Percentiles rank a stretch among this genome's conserved stretches.
These are phyloP conservation scores for Termitomyces sp. DNA, from an alignment of 768 basidiomycete species.

Conservation along the genomic window DNA sequence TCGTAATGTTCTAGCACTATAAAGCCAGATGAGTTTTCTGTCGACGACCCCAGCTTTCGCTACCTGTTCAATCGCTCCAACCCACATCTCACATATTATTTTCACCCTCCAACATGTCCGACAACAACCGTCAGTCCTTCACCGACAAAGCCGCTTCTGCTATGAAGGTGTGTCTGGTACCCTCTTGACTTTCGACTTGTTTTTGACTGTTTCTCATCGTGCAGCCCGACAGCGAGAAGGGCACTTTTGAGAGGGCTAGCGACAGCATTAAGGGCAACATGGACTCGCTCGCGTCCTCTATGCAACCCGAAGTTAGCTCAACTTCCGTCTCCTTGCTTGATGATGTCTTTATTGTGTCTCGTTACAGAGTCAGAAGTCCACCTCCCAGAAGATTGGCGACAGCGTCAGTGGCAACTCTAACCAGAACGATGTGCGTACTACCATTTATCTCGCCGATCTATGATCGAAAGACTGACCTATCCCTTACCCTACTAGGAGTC, in stretches of 20 bases:
- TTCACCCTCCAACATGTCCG: slow-evolving; percentile 41
- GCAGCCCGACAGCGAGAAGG: slow-evolving; percentile 60
- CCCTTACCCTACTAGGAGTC: slow-evolving; percentile 26
- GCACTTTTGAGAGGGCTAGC: slow-evolving; percentile 44
- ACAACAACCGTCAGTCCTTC: slow-evolving; percentile 53
- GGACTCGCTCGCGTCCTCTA: slow-evolving; percentile 44
- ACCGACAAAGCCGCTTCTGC: slow-evolving; percentile 53
- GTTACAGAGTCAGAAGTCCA: slow-evolving; percentile 47
- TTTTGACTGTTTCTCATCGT: neutral
- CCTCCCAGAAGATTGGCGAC: slow-evolving; percentile 46
- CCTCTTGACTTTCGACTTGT: too few species aligned
- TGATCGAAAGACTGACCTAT: neutral
- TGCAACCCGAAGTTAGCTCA: slow-evolving; percentile 45
- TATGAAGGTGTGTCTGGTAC: slow-evolving; percentile 37
- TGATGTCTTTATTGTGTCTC: neutral
- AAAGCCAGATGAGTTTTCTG: neutral
- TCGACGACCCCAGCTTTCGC: neutral
- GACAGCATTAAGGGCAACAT: slow-evolving; percentile 45
- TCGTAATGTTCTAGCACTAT: neutral
- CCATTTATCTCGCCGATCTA: neutral
- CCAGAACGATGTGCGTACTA: slow-evolving; percentile 33
- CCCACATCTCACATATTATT: neutral
- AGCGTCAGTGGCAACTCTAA: slow-evolving; percentile 44
- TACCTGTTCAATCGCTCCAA: neutral
- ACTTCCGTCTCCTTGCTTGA: neutral